Conservation (phyloP, 2,329 filamentous ascomycete genomes). For the Domatiomyces globalis region DNA sequence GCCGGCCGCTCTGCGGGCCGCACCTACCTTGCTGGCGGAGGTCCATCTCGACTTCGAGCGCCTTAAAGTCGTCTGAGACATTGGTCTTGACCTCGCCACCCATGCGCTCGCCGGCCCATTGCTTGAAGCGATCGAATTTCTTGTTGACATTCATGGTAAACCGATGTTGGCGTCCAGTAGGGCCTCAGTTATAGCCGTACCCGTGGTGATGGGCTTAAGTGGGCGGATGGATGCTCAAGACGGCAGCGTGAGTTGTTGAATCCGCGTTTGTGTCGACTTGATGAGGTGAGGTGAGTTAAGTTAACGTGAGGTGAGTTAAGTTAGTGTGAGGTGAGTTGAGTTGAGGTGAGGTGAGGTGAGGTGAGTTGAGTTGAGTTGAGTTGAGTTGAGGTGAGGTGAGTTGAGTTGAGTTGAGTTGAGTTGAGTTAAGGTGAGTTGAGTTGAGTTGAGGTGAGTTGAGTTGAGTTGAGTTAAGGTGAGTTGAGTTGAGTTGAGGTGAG, state of each 20-base stretch:
- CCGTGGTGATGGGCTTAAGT: not conserved
- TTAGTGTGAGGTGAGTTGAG: not conserved
- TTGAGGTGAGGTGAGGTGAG: not conserved
- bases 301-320: not conserved
- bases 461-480: not conserved
- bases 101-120: slow-evolving; percentile 98
- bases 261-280: not conserved
- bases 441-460: not conserved
- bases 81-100: slow-evolving; percentile 76
- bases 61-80: slow-evolving; percentile 81
- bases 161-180: not conserved
- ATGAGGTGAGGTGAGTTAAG: not conserved
- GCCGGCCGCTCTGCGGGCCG: not conserved
- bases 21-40: slow-evolving; percentile 66
- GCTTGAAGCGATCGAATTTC: slow-evolving; percentile 88
- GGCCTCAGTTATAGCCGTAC: not conserved
- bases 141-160: slow-evolving; percentile 53
- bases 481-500: too few relatives aligned
- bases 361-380: not conserved
- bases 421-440: not conserved
- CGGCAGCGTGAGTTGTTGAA: not conserved
- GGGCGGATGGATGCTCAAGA: not conserved
- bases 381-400: not conserved
- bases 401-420: too few relatives aligned
- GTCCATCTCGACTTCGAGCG: slow-evolving; percentile 77